Conservation (phyloP, 2,329 filamentous ascomycete species). For the Talaromyces verruculosus region DNA sequence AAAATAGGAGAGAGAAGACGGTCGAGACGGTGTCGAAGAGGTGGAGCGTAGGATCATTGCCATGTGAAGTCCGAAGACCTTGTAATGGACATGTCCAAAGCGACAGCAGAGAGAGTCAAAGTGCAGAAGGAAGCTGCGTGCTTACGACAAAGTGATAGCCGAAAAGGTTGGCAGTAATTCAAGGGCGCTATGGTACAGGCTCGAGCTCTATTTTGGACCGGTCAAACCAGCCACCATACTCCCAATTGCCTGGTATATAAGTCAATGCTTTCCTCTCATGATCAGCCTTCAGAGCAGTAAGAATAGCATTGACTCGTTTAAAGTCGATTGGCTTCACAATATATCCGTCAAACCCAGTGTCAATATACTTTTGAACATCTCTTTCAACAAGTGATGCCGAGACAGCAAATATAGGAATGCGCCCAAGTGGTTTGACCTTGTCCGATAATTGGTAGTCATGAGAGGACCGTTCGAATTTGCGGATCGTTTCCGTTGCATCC, state of each 20-base stretch:
- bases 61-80: not conserved
- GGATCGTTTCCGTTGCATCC: slow-evolving; percentile 78
- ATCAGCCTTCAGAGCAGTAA: slow-evolving; percentile 67
- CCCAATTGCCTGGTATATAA: slow-evolving; percentile 74
- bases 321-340: slow-evolving; percentile 88
- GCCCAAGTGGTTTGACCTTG: slow-evolving; percentile 60
- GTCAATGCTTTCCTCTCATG: slow-evolving; percentile 60
- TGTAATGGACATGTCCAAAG: not conserved
- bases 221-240: slow-evolving; percentile 80
- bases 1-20: not conserved
- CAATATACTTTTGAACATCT: slow-evolving; percentile 66
- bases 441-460: slow-evolving; percentile 56
- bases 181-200: not conserved
- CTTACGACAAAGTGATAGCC: not conserved
- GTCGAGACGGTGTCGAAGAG: not conserved
- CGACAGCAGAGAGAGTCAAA: not conserved
- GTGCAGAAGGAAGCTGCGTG: not conserved
- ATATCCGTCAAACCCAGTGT: slow-evolving; percentile 85
- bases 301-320: slow-evolving; percentile 66
- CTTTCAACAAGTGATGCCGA: slow-evolving; percentile 77
- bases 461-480: slow-evolving; percentile 64
- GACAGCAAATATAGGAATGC: slow-evolving; percentile 80
- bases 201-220: not conserved
- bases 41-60: not conserved
- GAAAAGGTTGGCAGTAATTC: not conserved